phyloP scores from a whole-genome alignment of 2,329 filamentous ascomycete species.

The Immersiporthe knoxdaviesiana region DNA sequence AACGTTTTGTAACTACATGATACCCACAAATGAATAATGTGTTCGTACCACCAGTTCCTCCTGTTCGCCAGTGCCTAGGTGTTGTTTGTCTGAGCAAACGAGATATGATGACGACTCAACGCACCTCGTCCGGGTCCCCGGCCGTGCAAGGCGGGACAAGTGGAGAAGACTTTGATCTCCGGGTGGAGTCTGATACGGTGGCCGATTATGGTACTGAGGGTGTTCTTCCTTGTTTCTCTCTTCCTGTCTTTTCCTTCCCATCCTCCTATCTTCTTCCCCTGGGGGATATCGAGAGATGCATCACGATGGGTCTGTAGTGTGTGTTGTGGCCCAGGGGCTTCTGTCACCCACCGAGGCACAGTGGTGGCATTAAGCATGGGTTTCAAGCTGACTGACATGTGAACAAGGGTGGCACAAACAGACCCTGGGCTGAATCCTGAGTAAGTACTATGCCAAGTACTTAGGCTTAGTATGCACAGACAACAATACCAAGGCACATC shows the following conservation, averaged over 20 bases:
- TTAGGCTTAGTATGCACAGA: not conserved
- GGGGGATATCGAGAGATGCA: not conserved
- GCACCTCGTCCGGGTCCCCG: not conserved
- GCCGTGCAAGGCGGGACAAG: not conserved
- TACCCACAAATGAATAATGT: constrained; percentile 6
- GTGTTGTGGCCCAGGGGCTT: not conserved
- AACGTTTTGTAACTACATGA: not conserved
- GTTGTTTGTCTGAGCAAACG: not conserved
- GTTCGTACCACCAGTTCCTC: not conserved
- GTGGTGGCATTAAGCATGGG: not conserved
- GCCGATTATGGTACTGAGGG: not conserved
- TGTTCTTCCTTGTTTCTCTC: too few relatives aligned
- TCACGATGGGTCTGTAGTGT: not conserved
- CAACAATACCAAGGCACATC: not conserved
- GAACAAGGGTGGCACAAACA: not conserved
- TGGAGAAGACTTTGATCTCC: not conserved
- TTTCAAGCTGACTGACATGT: not conserved
- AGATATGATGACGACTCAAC: not conserved
- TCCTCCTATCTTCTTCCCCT: not conserved
- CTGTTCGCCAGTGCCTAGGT: not conserved
- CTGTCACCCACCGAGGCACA: not conserved
- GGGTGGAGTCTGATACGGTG: not conserved
- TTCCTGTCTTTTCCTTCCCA: not conserved
- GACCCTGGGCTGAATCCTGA: too few relatives aligned
- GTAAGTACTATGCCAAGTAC: too few relatives aligned